Percentiles rank a stretch among this genome's conserved stretches.
Conservation (phyloP, 129 eudicot genomes). For the Ambrosia artemisiifolia region DNA sequence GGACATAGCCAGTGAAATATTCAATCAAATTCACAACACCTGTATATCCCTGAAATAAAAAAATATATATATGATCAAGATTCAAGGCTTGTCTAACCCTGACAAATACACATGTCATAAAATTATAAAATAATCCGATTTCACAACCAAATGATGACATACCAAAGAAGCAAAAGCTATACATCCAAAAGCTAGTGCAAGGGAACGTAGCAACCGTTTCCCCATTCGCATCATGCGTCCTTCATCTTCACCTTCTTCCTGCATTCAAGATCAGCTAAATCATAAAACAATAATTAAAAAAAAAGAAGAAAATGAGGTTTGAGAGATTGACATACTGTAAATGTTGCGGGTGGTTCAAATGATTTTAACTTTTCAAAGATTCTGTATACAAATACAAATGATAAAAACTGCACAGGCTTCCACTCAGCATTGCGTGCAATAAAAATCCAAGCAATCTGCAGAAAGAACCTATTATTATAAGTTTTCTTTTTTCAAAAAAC, state of each 20-base stretch:
- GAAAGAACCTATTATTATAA: not conserved
- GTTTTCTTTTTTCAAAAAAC: not conserved
- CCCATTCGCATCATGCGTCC: slow-evolving; percentile 84
- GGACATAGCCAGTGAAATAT: slow-evolving; percentile 50
- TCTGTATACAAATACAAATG: slow-evolving; percentile 73
- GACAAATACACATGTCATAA: not conserved
- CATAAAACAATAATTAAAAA: not conserved
- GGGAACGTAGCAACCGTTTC: slow-evolving; percentile 81
- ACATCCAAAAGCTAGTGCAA: slow-evolving; percentile 78
- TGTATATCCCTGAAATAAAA: slow-evolving; percentile 68
- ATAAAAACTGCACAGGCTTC: slow-evolving; percentile 79
- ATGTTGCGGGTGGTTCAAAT: slow-evolving; percentile 65
- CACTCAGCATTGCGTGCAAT: slow-evolving; percentile 68
- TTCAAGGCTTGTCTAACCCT: not conserved
- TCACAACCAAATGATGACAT: not conserved
- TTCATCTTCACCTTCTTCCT: slow-evolving; percentile 97
- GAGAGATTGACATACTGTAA: slow-evolving; percentile 49
- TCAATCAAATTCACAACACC: slow-evolving; percentile 65
- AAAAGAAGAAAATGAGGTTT: not conserved
- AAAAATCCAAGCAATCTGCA: slow-evolving; percentile 85
- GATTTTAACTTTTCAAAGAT: slow-evolving; percentile 80
- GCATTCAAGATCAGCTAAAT: slow-evolving; percentile 26
- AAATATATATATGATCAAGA: not conserved
- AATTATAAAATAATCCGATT: not conserved
- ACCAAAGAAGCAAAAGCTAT: slow-evolving; percentile 73